A percentile compares a stretch with the other conserved stretches of the same genome.
These are phyloP conservation scores for Tricholoma matsutake DNA, from an alignment of 768 basidiomycete genomes.

Conservation along the genomic window DNA sequence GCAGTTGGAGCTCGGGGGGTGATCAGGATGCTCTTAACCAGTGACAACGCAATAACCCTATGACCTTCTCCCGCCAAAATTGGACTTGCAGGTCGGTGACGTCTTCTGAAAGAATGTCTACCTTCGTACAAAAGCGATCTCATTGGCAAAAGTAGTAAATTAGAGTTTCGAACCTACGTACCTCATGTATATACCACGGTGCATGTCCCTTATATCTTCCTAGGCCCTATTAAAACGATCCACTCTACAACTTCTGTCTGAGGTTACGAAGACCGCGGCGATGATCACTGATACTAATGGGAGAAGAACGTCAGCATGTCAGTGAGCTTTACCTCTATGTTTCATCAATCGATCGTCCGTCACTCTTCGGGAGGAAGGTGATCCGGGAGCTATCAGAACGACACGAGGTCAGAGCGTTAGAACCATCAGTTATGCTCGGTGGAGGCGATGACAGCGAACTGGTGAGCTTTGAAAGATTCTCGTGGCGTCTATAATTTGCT, in stretches of 20 bases:
- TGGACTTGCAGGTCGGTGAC: slow-evolving; percentile 30
- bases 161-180: not conserved
- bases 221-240: not conserved
- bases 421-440: not conserved
- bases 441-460: not conserved
- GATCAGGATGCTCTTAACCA: no score
- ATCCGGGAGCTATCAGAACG: not conserved
- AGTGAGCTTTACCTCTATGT: not conserved
- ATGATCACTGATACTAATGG: not conserved
- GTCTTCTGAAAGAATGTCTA: slow-evolving; percentile 32
- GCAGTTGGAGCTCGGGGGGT: slow-evolving; percentile 38
- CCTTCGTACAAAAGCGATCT: slow-evolving; percentile 35
- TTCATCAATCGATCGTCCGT: not conserved
- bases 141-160: slow-evolving; percentile 27
- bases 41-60: not conserved
- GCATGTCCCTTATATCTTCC: not conserved
- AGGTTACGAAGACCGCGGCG: not conserved
- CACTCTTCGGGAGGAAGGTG: not conserved
- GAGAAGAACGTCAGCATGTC: not conserved
- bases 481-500: slow-evolving; percentile 18
- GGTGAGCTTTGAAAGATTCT: slow-evolving; percentile 6
- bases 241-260: not conserved
- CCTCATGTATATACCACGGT: not conserved
- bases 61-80: not conserved
- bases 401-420: not conserved